Evolutionary conservation across 371 early-diverging fungal species (phyloP).

Genomic region (Blastocladiella emersonii): DNA sequence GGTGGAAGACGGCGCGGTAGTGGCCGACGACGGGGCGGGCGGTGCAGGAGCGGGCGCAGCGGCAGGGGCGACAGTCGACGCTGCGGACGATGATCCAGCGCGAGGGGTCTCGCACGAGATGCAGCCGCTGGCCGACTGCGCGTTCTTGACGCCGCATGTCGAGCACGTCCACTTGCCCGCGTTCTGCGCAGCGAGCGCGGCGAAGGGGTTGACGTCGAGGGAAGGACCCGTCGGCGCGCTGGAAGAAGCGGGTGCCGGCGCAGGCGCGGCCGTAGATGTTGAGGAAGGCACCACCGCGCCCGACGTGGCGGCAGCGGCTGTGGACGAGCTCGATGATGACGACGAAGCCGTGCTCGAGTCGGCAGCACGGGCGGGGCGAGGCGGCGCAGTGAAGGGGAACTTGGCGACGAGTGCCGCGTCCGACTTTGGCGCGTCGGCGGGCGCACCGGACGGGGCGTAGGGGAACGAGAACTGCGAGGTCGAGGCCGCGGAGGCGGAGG

Average conservation of each 20-base stretch:
- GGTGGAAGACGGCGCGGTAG: background rate
- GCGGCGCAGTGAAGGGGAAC: too few relatives aligned
- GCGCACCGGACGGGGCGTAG: too few relatives aligned
- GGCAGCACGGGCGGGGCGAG: too few relatives aligned
- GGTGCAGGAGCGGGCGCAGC: background rate
- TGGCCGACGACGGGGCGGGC: background rate
- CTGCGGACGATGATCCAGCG: background rate
- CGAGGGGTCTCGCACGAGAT: constrained; percentile 6
- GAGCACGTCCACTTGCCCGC: constrained; percentile 6
- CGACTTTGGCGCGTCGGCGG: too few relatives aligned
- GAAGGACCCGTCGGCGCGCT: background rate
- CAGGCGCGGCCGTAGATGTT: too few relatives aligned
- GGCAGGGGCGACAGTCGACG: background rate
- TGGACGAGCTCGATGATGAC: too few relatives aligned
- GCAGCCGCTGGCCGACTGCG: background rate
- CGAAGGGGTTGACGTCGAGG: background rate
- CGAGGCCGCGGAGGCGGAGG: too few relatives aligned
- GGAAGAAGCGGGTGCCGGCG: background rate
- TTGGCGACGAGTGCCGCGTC: too few relatives aligned
- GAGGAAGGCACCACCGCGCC: too few relatives aligned
- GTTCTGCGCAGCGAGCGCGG: background rate
- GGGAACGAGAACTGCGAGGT: too few relatives aligned
- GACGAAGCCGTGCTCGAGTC: too few relatives aligned
- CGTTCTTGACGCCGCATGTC: constrained; percentile 6
- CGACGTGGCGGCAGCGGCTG: too few relatives aligned